phyloP scores from a whole-genome alignment of 352 stramenopile species.

The Stramenopiles sp. region DNA sequence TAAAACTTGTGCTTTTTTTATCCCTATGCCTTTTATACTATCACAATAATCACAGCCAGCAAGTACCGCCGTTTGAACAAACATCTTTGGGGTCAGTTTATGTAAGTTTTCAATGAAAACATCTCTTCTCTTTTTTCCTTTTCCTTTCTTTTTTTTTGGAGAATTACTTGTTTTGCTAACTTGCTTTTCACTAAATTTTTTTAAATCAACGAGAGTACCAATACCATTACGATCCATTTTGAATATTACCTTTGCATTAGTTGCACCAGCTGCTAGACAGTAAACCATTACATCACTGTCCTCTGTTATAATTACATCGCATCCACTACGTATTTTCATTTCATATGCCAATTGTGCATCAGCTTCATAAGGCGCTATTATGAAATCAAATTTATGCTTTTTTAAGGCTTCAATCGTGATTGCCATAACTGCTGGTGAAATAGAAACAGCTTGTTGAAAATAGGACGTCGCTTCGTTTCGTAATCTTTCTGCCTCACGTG shows the following conservation, averaged over 20 bases:
- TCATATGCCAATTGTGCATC: constrained; percentile 90
- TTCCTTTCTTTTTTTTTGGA: not conserved
- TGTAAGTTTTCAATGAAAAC: constrained; percentile 9
- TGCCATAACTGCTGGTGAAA: not conserved
- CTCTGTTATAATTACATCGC: constrained; percentile 81
- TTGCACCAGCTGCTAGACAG: constrained; percentile 32
- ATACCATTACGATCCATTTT: constrained; percentile 68
- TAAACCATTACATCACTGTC: constrained; percentile 87
- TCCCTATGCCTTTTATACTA: constrained; percentile 10
- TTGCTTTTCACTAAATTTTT: constrained; percentile 18
- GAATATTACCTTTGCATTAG: constrained; percentile 50
- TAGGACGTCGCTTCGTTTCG: not conserved
- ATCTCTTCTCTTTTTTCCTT: not conserved
- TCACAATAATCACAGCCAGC: constrained; percentile 40
- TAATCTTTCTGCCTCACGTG: not conserved
- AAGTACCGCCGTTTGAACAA: constrained; percentile 42
- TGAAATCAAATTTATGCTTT: constrained; percentile 42
- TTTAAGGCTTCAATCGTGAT: not conserved
- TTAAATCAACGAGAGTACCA: constrained; percentile 55
- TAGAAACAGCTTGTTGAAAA: not conserved
- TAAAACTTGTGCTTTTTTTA: constrained; percentile 9
- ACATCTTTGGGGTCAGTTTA: constrained; percentile 22
- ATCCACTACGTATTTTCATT: constrained; percentile 23
- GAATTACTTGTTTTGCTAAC: not conserved
- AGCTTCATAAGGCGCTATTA: constrained; percentile 91